Conservation (phyloP, 345 rosid species). For the Dovyalis caffra region DNA sequence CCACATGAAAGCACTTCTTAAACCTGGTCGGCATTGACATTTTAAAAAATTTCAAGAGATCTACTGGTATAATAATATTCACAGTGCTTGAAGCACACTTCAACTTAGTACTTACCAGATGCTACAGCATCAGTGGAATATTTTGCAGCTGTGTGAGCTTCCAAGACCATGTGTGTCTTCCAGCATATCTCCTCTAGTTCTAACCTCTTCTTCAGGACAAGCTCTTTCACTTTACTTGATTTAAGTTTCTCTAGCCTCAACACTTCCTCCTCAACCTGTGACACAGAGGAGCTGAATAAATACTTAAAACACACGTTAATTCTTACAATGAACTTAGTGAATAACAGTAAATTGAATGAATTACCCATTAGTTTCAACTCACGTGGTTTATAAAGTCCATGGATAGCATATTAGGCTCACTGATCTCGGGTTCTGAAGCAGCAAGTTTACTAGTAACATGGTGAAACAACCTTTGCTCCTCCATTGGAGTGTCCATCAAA, state of each 20-base stretch:
- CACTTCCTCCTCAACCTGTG: conserved; percentile 70
- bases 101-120: conserved; percentile 38
- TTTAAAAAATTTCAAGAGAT: no score
- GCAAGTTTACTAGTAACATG: conserved; percentile 48
- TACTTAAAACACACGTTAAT: neutral
- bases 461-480: conserved; percentile 58
- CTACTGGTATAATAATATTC: no score
- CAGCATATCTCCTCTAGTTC: conserved; percentile 72
- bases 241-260: conserved; percentile 54
- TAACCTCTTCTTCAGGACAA: conserved; percentile 58
- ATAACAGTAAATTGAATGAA: neutral
- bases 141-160: conserved; percentile 31
- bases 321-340: neutral
- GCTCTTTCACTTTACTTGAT: conserved; percentile 61
- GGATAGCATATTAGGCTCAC: conserved; percentile 56
- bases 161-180: conserved; percentile 57
- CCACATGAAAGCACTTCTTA: neutral
- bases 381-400: conserved; percentile 48
- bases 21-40: no score
- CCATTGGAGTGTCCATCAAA: conserved; percentile 59
- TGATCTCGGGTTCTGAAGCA: conserved; percentile 54
- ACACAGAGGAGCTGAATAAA: neutral
- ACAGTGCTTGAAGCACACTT: no score
- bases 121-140: conserved; percentile 48
- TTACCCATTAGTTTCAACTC: conserved; percentile 20